These are phyloP conservation scores for Pichia sp. DNA, from an alignment of 1,139 yeast genomes.

Conservation along the genomic window DNA sequence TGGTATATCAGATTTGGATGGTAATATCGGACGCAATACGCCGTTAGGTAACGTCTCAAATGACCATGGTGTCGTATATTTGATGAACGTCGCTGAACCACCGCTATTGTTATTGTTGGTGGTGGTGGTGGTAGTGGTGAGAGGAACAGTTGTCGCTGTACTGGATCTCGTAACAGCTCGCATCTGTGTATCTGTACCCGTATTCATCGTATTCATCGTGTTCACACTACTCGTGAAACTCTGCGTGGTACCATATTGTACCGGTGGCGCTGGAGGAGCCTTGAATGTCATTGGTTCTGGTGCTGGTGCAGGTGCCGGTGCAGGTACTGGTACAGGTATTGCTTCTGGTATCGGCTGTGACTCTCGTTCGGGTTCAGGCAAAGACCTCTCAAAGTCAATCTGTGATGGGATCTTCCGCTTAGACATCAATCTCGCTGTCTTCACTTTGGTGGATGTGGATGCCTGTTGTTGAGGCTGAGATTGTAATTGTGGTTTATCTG, in stretches of 20 bases:
- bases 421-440: conserved; percentile 7
- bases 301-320: background rate
- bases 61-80: conserved; percentile 16
- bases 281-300: too few species aligned
- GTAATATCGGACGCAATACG: conserved; percentile 26
- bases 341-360: background rate
- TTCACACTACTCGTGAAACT: too few species aligned
- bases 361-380: background rate
- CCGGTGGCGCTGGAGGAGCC: too few species aligned
- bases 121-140: conserved; percentile 2
- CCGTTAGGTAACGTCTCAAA: conserved; percentile 19
- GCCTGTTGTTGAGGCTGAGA: background rate
- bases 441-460: background rate
- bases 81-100: too few species aligned
- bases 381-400: conserved; percentile 5
- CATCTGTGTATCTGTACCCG: too few species aligned
- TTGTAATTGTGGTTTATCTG: background rate
- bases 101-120: background rate
- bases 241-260: too few species aligned
- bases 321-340: background rate
- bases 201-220: too few species aligned
- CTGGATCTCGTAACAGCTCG: too few species aligned
- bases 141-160: background rate
- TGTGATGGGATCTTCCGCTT: conserved; percentile 23
- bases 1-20: conserved; percentile 25